Evolutionary conservation across 768 basidiomycete species (phyloP).

Genomic region (Kockovaella imperatae): DNA sequence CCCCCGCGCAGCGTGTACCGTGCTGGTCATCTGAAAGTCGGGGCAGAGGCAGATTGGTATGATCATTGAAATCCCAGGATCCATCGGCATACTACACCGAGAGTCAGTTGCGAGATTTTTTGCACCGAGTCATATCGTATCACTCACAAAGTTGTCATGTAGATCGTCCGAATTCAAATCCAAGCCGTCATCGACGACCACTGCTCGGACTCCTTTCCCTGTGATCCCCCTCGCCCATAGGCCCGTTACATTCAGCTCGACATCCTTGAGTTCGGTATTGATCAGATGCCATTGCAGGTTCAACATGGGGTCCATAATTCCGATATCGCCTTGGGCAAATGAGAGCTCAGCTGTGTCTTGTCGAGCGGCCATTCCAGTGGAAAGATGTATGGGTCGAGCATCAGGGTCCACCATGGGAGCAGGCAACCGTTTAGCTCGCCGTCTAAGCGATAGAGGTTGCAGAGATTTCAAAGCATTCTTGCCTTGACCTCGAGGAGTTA

Average conservation of each 20-base stretch:
- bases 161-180: slow-evolving; percentile 85
- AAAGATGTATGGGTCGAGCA: neutral
- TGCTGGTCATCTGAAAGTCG: slow-evolving; percentile 86
- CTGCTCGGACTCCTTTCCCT: slow-evolving; percentile 75
- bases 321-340: slow-evolving; percentile 54
- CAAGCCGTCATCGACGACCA: slow-evolving; percentile 89
- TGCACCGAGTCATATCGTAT: neutral
- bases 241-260: slow-evolving; percentile 77
- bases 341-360: slow-evolving; percentile 26
- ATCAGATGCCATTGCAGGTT: slow-evolving; percentile 87
- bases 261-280: slow-evolving; percentile 69
- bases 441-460: neutral
- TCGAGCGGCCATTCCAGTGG: neutral
- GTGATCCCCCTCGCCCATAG: slow-evolving; percentile 88
- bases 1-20: slow-evolving; percentile 95
- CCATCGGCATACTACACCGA: slow-evolving; percentile 69
- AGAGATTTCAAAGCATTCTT: slow-evolving; percentile 14
- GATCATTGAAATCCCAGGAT: slow-evolving; percentile 95
- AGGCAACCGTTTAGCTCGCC: neutral
- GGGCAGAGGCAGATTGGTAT: slow-evolving; percentile 76
- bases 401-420: neutral
- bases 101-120: neutral
- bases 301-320: slow-evolving; percentile 75
- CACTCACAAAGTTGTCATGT: slow-evolving; percentile 79
- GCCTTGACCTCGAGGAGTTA: slow-evolving; percentile 32